Percentiles rank a stretch among this genome's conserved stretches.
phyloP scores from a whole-genome alignment of 768 basidiomycete species.

The Psilocybe subaeruginosa region DNA sequence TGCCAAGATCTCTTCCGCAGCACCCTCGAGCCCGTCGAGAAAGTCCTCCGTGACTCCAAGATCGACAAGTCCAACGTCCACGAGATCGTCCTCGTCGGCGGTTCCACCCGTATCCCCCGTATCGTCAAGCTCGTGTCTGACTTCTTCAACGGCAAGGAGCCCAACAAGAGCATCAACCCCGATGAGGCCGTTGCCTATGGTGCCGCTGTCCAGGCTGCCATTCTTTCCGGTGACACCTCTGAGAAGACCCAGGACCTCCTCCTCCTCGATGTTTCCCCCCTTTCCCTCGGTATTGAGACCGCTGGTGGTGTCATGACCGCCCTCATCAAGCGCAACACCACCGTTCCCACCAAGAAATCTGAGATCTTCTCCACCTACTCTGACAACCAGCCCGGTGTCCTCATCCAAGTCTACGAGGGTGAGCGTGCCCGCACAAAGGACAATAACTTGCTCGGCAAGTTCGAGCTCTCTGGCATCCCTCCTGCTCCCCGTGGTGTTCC shows the following conservation, averaged over 20 bases:
- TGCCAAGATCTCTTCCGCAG: slow-evolving; percentile 95
- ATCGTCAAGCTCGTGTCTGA: slow-evolving; percentile 97
- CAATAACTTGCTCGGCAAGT: slow-evolving; percentile 98
- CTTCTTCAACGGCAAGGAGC: slow-evolving; percentile 99
- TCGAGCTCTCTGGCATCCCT: slow-evolving; percentile 95
- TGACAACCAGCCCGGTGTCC: slow-evolving; percentile 98
- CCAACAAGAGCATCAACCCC: slow-evolving; percentile 99
- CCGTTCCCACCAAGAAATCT: slow-evolving; percentile 97
- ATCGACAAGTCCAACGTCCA: slow-evolving; percentile 95
- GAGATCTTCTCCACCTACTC: slow-evolving; percentile 99
- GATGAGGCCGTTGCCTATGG: slow-evolving; percentile 99
- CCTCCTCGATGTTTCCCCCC: slow-evolving; percentile 90
- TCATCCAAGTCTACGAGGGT: slow-evolving; percentile 98
- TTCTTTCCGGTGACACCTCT: slow-evolving; percentile 96
- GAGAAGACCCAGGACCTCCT: slow-evolving; percentile 97
- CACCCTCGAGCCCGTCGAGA: slow-evolving; percentile 95
- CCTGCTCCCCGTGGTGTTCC: slow-evolving; percentile 98
- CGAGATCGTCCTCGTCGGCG: slow-evolving; percentile 97
- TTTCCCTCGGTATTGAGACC: slow-evolving; percentile 96
- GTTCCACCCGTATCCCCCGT: slow-evolving; percentile 97
- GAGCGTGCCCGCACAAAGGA: slow-evolving; percentile 98
- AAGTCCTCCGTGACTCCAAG: slow-evolving; percentile 97
- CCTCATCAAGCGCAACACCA: slow-evolving; percentile 98
- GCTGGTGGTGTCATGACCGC: slow-evolving; percentile 99
- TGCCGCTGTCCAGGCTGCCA: slow-evolving; percentile 98